Percentiles rank a stretch among this genome's conserved stretches.
These are phyloP conservation scores for Aspergillus quadricinctus DNA, from an alignment of 2,329 filamentous ascomycete genomes.

Conservation along the genomic window DNA sequence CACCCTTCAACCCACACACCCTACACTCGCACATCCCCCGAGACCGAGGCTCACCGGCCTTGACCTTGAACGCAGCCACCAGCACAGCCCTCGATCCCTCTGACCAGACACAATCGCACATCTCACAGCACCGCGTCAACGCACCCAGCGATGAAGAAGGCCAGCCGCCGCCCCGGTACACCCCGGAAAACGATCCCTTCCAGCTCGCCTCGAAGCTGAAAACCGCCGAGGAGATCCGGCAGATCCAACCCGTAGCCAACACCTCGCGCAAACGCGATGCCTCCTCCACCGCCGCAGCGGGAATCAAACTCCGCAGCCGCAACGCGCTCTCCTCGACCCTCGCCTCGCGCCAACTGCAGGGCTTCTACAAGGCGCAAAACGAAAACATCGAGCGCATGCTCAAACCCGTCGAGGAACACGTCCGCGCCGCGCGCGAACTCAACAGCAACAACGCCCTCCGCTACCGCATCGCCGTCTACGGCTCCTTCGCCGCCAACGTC, in stretches of 20 bases:
- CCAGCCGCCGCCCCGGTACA: slow-evolving; percentile 52
- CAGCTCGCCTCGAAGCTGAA: slow-evolving; percentile 74
- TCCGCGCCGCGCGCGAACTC: slow-evolving; percentile 73
- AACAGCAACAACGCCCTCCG: slow-evolving; percentile 73
- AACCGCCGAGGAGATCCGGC: slow-evolving; percentile 67
- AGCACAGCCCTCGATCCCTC: slow-evolving; percentile 41
- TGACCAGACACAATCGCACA: slow-evolving; percentile 8
- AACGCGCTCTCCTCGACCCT: slow-evolving; percentile 8
- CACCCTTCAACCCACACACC: slow-evolving; percentile 21
- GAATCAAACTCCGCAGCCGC: slow-evolving; percentile 30
- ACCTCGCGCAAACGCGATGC: slow-evolving; percentile 65
- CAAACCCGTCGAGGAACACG: slow-evolving; percentile 89
- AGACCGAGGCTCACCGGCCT: neutral
- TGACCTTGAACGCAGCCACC: slow-evolving; percentile 30
- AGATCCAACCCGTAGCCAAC: slow-evolving; percentile 66
- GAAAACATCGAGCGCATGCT: slow-evolving; percentile 87
- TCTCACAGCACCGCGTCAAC: slow-evolving; percentile 19
- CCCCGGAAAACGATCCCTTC: slow-evolving; percentile 71
- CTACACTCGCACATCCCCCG: slow-evolving; percentile 5
- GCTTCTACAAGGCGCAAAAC: slow-evolving; percentile 89
- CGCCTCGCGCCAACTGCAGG: slow-evolving; percentile 49
- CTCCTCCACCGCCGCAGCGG: slow-evolving; percentile 31
- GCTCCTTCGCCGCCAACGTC: slow-evolving; percentile 74
- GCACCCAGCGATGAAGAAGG: slow-evolving; percentile 42
- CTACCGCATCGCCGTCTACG: slow-evolving; percentile 58